A percentile compares a stretch with the other conserved stretches of the same genome.
These are phyloP conservation scores for Yarrowia divulgata DNA, from an alignment of 805 yeast species.

Conservation along the genomic window DNA sequence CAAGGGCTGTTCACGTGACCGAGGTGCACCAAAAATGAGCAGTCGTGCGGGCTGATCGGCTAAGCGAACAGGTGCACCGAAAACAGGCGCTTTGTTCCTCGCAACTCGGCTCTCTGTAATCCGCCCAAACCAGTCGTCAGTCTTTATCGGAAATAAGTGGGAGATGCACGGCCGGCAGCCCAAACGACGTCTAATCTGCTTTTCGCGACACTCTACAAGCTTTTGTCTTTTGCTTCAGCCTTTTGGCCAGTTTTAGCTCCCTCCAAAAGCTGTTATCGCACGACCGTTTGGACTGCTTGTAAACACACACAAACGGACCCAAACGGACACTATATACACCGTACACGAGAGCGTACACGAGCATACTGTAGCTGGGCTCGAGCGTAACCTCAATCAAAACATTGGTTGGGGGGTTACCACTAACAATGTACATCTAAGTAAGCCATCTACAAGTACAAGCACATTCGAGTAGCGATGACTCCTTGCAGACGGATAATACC, in stretches of 20 bases:
- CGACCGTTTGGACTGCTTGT: slow-evolving; percentile 36
- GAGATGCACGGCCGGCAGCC: slow-evolving; percentile 26
- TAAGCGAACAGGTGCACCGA: too few species aligned
- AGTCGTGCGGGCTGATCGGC: too few species aligned
- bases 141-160: slow-evolving; percentile 23
- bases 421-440: too few species aligned
- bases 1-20: neutral
- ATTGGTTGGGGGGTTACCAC: neutral
- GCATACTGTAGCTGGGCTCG: too few species aligned
- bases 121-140: too few species aligned
- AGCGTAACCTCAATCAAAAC: neutral
- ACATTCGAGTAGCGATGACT: too few species aligned
- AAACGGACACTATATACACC: neutral
- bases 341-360: neutral
- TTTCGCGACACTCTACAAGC: neutral
- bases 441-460: too few species aligned
- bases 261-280: slow-evolving; percentile 11
- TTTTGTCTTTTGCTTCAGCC: slow-evolving; percentile 26
- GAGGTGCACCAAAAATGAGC: neutral
- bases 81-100: too few species aligned
- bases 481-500: too few species aligned
- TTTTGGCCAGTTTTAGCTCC: neutral
- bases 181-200: slow-evolving; percentile 27
- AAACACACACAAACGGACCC: neutral
- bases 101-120: too few species aligned